phyloP scores from a whole-genome alignment of 495 filamentous ascomycete species.

The Hypomontagnella monticulosa region DNA sequence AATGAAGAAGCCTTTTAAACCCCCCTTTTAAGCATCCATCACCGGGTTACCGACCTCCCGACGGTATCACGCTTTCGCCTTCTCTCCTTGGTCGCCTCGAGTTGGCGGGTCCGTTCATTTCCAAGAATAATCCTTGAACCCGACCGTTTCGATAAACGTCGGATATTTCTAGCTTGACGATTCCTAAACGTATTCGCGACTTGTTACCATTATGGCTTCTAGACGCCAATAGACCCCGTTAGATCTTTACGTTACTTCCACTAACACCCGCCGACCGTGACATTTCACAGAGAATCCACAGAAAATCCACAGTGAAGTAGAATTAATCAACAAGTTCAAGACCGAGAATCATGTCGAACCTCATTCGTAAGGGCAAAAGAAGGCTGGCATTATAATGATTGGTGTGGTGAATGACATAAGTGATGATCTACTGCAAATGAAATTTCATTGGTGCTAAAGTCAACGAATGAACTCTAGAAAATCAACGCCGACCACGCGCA shows the following conservation, averaged over 20 bases:
- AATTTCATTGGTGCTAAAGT: too few species aligned
- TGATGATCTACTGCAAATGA: too few species aligned
- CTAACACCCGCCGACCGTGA: conserved; percentile 11
- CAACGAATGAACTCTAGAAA: too few species aligned
- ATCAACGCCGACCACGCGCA: too few species aligned
- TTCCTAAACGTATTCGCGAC: background rate
- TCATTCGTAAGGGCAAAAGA: too few species aligned
- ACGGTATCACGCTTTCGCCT: background rate
- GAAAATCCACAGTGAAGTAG: background rate
- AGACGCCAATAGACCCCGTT: conserved; percentile 2
- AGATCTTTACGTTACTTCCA: conserved; percentile 2
- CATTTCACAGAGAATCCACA: conserved; percentile 1
- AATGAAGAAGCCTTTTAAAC: conserved; percentile 21
- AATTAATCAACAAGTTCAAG: background rate
- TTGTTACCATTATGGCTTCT: background rate
- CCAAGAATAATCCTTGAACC: conserved; percentile 4
- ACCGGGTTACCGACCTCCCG: conserved; percentile 29
- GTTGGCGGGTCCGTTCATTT: conserved; percentile 9
- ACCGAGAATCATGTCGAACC: too few species aligned
- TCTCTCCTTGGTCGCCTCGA: conserved; percentile 7
- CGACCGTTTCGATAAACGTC: conserved; percentile 13
- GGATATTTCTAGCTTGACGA: background rate
- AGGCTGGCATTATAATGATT: too few species aligned
- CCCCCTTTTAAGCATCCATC: conserved; percentile 16
- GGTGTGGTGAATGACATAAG: too few species aligned